A percentile compares a stretch with the other conserved stretches of the same genome.
phyloP scores from a whole-genome alignment of 192 early-diverging fungal genomes.

The Thoreauomyces humboldtii region DNA sequence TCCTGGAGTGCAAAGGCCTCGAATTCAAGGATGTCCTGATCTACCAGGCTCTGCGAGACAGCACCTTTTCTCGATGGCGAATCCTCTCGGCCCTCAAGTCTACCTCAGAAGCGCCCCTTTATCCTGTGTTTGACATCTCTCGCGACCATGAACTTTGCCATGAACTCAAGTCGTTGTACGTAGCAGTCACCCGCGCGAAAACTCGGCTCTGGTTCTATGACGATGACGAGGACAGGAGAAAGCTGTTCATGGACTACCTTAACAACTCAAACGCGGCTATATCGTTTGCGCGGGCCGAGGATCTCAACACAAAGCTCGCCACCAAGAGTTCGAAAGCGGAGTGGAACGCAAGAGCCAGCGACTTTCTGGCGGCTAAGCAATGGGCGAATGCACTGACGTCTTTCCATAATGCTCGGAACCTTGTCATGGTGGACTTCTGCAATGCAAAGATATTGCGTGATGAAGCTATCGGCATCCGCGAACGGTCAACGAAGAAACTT shows the following conservation, averaged over 20 bases:
- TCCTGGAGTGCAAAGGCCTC: constrained; percentile 8
- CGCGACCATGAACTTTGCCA: background rate
- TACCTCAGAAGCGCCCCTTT: no score
- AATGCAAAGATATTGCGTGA: background rate
- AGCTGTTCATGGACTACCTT: background rate
- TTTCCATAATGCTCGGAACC: background rate
- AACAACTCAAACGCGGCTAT: background rate
- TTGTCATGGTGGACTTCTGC: background rate
- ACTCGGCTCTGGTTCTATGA: background rate
- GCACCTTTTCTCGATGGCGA: background rate
- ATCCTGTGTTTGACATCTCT: background rate
- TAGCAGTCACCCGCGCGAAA: constrained; percentile 10
- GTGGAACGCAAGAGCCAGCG: background rate
- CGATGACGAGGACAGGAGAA: background rate
- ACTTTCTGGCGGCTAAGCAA: background rate
- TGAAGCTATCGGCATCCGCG: background rate
- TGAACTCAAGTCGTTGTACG: constrained; percentile 4
- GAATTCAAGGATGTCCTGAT: constrained; percentile 12
- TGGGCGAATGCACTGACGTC: background rate
- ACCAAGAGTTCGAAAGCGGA: background rate
- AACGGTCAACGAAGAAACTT: no score
- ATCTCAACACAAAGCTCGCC: background rate
- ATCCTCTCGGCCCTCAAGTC: background rate
- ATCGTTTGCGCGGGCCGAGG: background rate
- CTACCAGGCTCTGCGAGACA: background rate